Base-by-base conservation (phyloP, 768 basidiomycete species). In the Artomyces pyxidatus region DNA sequence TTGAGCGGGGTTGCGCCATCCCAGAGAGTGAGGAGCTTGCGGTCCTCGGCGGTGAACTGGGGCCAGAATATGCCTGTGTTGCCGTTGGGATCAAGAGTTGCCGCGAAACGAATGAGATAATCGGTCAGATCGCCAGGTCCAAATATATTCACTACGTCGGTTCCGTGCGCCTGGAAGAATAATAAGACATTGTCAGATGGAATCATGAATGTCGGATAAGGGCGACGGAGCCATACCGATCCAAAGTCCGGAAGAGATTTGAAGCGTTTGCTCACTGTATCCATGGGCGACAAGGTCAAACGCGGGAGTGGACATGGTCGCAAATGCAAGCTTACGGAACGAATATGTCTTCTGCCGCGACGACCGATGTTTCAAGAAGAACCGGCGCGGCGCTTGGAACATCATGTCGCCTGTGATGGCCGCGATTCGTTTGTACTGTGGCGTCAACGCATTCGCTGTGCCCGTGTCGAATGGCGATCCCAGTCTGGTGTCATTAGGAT, bases 361-460 rank as follows among this genome's bases (percentile, higher is more conserved):
- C 11, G 61, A 54, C 6, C 35, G 44, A 6, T 52, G 38, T 12
- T 57, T 25, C n/a, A 64, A 42, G 43, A 64, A 55, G 49, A 59
- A 58, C 22, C 63, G 50, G n/a, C 62, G 48, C 27, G 59, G 55
- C 2, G 58, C 62, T 17, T 64, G 58, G 54, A 65, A 63, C 14
- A 56, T 37, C 8, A 49, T 19, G 42, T 66, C 64, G 1, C 64
- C 64, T 35, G 52, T 53, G 19, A 66, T 21, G 0, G 64, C 59
- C 5, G 63, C 57, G 19, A 66, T 26, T 0, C 64, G 58, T 47
- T 65, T 66, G 57, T 52, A 64, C 43, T 63, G 51, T 8, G 48
- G 48, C 22, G 47, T 48, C 17, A 48, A 1, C 14, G 48, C 41
- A 32, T 49, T 49, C 2, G 27, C 26, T 9, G 27, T 30, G 39